Evolutionary conservation across 225 moss, liverwort and hornwort genomes (phyloP).

Genomic region (Marchantia polymorpha): DNA sequence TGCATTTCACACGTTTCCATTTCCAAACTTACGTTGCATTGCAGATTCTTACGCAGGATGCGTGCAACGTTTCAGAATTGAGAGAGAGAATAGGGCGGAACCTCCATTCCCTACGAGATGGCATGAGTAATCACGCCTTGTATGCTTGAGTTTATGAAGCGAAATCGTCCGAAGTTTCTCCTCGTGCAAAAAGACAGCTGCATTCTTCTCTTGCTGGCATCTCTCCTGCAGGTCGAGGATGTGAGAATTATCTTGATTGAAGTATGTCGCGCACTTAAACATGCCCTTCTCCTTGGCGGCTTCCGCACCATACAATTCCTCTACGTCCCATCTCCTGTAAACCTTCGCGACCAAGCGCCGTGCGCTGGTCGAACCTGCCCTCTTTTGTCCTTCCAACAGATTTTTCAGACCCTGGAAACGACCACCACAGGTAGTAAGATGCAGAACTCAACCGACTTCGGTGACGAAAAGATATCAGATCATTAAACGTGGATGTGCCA

Average conservation of each 20-base stretch:
- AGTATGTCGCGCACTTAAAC: too few relatives aligned
- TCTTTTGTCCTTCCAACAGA: constrained; percentile 43
- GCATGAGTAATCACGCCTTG: too few relatives aligned
- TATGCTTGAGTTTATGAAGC: background rate
- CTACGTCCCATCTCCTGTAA: constrained; percentile 68
- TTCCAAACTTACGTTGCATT: too few relatives aligned
- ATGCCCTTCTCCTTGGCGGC: constrained; percentile 46
- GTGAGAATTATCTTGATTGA: too few relatives aligned
- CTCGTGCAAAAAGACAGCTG: background rate
- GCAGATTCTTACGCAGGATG: too few relatives aligned
- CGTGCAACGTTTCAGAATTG: too few relatives aligned
- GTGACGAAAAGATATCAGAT: too few relatives aligned
- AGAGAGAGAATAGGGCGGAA: too few relatives aligned
- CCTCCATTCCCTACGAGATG: too few relatives aligned
- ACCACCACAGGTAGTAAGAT: background rate
- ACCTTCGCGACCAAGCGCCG: constrained; percentile 53
- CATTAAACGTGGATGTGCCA: background rate
- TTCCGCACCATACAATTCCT: constrained; percentile 42
- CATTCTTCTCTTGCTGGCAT: constrained; percentile 17
- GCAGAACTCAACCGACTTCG: background rate
- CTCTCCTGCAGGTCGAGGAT: too few relatives aligned
- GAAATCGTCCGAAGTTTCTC: constrained; percentile 9
- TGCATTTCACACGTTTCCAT: too few relatives aligned
- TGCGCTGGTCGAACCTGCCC: constrained; percentile 49
- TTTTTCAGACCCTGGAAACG: constrained; percentile 27